Percentiles rank a stretch among this genome's conserved stretches.
phyloP scores from a whole-genome alignment of 1,284 basidiomycete species.

The Heterobasidion irregulare region DNA sequence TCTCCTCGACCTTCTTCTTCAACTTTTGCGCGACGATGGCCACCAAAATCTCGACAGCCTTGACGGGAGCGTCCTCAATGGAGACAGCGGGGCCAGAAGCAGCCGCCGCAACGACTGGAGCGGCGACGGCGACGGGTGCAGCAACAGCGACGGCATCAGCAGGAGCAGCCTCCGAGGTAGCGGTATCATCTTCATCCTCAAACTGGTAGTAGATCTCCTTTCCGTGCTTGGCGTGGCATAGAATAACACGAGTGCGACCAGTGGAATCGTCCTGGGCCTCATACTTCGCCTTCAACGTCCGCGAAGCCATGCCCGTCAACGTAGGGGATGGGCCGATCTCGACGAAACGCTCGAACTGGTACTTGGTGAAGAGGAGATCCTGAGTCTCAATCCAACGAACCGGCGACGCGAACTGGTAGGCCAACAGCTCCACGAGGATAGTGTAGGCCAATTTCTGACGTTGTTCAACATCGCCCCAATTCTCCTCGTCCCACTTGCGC shows the following conservation, averaged over 20 bases:
- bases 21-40: conserved; percentile 95
- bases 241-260: conserved; percentile 74
- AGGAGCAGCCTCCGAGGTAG: conserved; percentile 30
- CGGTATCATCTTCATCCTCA: conserved; percentile 74
- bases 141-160: conserved; percentile 36
- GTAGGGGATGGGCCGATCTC: conserved; percentile 97
- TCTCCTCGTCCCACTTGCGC: conserved; percentile 88
- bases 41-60: conserved; percentile 84
- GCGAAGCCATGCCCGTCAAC: conserved; percentile 91
- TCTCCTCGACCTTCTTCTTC: conserved; percentile 89
- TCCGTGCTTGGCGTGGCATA: conserved; percentile 91
- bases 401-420: conserved; percentile 94
- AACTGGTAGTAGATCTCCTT: conserved; percentile 98
- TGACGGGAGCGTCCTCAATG: conserved; percentile 87
- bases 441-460: conserved; percentile 92
- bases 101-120: conserved; percentile 35
- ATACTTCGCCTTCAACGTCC: conserved; percentile 95
- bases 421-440: conserved; percentile 92
- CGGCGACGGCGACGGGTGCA: conserved; percentile 34
- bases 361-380: conserved; percentile 87
- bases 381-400: conserved; percentile 99
- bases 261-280: conserved; percentile 85
- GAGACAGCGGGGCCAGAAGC: conserved; percentile 59
- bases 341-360: conserved; percentile 88
- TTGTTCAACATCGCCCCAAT: conserved; percentile 77